phyloP scores from a whole-genome alignment of 2,329 filamentous ascomycete genomes.

The Colletotrichum viniferum region DNA sequence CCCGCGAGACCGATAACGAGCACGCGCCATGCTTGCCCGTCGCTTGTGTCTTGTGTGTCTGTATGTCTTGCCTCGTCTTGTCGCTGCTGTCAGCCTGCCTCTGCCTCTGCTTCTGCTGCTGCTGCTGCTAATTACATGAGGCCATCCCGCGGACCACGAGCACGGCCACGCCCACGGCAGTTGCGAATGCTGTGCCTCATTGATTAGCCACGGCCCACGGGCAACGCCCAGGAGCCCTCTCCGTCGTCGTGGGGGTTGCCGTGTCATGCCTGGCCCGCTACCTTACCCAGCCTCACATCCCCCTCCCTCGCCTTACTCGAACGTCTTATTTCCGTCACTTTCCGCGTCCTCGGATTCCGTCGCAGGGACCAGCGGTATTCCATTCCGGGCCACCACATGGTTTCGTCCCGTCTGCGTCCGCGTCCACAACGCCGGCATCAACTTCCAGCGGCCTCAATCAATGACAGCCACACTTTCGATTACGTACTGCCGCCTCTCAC shows the following conservation, averaged over 20 bases:
- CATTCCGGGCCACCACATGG: neutral
- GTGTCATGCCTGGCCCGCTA: neutral
- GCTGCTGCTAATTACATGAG: neutral
- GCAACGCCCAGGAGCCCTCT: neutral
- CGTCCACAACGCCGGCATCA: neutral
- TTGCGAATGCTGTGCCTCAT: neutral
- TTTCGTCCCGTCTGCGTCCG: neutral
- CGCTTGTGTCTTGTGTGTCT: neutral
- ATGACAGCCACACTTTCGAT: conserved; percentile 16
- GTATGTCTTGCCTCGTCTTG: neutral
- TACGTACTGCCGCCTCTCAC: neutral
- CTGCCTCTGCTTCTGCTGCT: neutral
- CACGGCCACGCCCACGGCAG: neutral
- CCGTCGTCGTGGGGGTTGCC: neutral
- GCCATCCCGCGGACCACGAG: neutral
- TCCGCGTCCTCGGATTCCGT: conserved; percentile 8
- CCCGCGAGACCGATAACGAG: conserved; percentile 14
- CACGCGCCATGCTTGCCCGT: neutral
- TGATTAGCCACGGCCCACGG: neutral
- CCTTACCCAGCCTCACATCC: neutral
- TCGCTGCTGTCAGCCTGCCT: neutral
- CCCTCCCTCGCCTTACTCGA: neutral
- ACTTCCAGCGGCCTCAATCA: neutral
- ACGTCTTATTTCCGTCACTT: neutral
- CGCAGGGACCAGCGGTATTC: neutral